Conservation (phyloP, 176 grass and related monocot species). For the Lolium rigidum region DNA sequence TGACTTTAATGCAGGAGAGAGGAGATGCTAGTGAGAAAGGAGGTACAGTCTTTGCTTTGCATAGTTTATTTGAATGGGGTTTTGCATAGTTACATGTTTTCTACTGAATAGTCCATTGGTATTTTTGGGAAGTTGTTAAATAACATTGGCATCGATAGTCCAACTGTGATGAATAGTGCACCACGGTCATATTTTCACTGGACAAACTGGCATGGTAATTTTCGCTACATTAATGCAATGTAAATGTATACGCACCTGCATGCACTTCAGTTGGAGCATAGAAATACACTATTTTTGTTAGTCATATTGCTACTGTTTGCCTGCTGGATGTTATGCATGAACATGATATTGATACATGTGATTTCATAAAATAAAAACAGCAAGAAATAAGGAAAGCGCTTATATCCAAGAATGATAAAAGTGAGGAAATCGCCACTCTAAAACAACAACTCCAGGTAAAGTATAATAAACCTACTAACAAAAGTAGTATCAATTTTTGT, state of each 20-base stretch:
- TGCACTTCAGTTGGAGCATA: conserved; percentile 13
- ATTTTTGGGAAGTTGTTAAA: conserved; percentile 11
- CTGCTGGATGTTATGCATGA: conserved; percentile 12
- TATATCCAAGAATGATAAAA: conserved; percentile 73
- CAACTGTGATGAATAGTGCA: conserved; percentile 10
- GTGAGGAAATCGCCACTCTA: conserved; percentile 67
- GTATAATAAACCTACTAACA: conserved; percentile 31
- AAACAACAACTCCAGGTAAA: conserved; percentile 81
- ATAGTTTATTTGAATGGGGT: not conserved
- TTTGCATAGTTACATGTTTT: not conserved
- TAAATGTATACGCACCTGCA: not conserved
- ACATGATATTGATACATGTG: conserved; percentile 32
- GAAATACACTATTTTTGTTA: conserved; percentile 2
- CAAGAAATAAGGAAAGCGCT: conserved; percentile 86
- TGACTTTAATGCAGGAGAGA: conserved; percentile 75
- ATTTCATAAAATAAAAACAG: conserved; percentile 55
- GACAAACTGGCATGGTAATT: not conserved
- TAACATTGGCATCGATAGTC: conserved; percentile 15
- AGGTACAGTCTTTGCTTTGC: conserved; percentile 56
- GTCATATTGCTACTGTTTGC: not conserved
- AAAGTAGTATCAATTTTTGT: conserved; percentile 27
- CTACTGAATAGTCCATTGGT: not conserved
- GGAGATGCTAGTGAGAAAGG: conserved; percentile 83
- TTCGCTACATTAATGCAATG: conserved; percentile 7
- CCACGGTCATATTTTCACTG: not conserved